Evolutionary conservation across 1,284 basidiomycete species (phyloP).

Genomic region (Marasmius oreades): DNA sequence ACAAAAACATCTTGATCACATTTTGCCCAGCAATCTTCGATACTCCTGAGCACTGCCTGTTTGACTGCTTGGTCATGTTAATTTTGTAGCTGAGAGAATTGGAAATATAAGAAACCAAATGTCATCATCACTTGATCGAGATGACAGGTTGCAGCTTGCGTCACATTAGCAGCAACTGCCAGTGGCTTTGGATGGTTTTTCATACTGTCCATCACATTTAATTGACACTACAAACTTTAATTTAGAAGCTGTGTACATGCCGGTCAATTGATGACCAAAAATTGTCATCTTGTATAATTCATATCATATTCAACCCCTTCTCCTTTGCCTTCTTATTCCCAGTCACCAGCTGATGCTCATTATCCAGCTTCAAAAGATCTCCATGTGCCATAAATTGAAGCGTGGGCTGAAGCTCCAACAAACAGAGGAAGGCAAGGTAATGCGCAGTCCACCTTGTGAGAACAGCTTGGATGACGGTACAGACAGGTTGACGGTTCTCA

Average conservation of each 20-base stretch:
- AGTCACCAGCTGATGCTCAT: conserved; percentile 18
- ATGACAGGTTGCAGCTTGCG: background rate
- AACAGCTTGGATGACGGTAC: conserved; percentile 21
- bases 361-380: conserved; percentile 12
- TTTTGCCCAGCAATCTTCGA: background rate
- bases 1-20: background rate
- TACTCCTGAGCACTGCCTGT: background rate
- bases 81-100: background rate
- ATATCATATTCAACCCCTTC: conserved; percentile 26
- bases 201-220: too few species aligned
- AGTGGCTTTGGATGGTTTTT: conserved; percentile 1
- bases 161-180: conserved; percentile 4
- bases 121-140: conserved; percentile 7
- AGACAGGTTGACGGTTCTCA: too few species aligned
- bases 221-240: too few species aligned
- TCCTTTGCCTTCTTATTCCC: conserved; percentile 16
- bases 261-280: conserved; percentile 27
- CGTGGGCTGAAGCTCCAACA: conserved; percentile 22
- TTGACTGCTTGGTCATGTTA: background rate
- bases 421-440: conserved; percentile 24
- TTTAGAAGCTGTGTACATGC: conserved; percentile 15
- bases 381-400: conserved; percentile 16
- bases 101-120: background rate
- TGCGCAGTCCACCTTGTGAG: conserved; percentile 32
- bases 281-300: conserved; percentile 17